Conservation (phyloP, 2,329 filamentous ascomycete species). For the Nothopassalora personata region DNA sequence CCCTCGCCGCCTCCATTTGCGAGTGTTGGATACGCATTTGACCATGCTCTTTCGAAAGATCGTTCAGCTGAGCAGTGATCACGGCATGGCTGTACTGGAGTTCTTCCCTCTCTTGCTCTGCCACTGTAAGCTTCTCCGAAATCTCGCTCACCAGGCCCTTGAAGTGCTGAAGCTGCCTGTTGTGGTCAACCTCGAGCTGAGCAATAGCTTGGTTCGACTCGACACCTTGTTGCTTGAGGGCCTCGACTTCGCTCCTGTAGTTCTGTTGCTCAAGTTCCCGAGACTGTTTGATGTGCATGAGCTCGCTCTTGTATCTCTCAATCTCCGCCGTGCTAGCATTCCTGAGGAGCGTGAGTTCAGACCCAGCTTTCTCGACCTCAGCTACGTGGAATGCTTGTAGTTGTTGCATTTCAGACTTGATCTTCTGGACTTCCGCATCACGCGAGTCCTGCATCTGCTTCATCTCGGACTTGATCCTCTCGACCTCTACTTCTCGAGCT, state of each 20-base stretch:
- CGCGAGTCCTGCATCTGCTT: neutral
- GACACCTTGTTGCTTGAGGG: neutral
- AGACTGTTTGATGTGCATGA: neutral
- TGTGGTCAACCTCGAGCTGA: neutral
- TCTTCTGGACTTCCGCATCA: neutral
- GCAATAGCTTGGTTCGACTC: neutral
- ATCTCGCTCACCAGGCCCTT: neutral
- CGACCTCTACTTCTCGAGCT: neutral
- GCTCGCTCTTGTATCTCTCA: neutral
- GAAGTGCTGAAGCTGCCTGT: neutral
- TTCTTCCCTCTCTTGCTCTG: neutral
- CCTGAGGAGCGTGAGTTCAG: neutral
- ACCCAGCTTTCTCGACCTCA: neutral
- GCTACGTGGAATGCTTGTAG: neutral
- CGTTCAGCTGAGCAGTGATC: neutral
- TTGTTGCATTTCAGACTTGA: neutral
- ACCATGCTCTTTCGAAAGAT: neutral
- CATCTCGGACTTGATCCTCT: neutral
- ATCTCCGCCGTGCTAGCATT: neutral
- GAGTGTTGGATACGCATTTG: neutral
- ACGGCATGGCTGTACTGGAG: neutral
- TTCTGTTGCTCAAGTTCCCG: neutral
- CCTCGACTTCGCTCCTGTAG: neutral
- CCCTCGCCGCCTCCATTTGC: neutral
- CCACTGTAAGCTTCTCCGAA: neutral